A percentile compares a stretch with the other conserved stretches of the same genome.
phyloP scores from a whole-genome alignment of 2,329 filamentous ascomycete species.

The Epichloe sylvatica region DNA sequence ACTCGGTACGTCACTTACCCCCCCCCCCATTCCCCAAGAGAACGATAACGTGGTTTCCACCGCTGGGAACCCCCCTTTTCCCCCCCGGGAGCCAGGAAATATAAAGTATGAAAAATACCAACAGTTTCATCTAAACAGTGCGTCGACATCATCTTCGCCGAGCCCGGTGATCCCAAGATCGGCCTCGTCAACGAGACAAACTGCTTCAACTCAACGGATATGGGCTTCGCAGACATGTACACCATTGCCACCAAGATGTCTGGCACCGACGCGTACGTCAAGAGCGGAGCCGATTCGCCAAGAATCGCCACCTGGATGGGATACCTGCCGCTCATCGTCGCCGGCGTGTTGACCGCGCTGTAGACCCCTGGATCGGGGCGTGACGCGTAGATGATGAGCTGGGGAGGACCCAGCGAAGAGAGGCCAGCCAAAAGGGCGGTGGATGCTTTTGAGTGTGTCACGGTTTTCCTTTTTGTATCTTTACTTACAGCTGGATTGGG shows the following conservation, averaged over 20 bases:
- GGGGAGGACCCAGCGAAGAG: background rate
- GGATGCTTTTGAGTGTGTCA: background rate
- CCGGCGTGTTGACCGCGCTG: conserved; percentile 25
- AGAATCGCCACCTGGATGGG: conserved; percentile 18
- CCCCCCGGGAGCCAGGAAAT: background rate
- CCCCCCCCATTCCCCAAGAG: no score
- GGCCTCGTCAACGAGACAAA: conserved; percentile 63
- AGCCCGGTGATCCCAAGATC: conserved; percentile 54
- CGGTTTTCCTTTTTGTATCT: background rate
- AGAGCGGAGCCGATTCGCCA: conserved; percentile 14
- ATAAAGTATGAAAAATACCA: background rate
- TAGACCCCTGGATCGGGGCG: conserved; percentile 11
- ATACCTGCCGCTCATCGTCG: conserved; percentile 28
- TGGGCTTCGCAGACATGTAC: conserved; percentile 67
- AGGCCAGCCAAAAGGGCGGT: background rate
- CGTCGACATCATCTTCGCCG: conserved; percentile 84
- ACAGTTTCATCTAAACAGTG: conserved; percentile 41
- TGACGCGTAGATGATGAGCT: conserved; percentile 3
- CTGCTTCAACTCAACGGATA: conserved; percentile 74
- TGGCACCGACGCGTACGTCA: conserved; percentile 19
- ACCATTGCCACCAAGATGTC: conserved; percentile 41
- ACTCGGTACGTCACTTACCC: conserved; percentile 52
- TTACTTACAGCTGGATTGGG: background rate
- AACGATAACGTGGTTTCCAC: background rate
- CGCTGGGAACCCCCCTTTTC: no score